phyloP scores from a whole-genome alignment of 768 basidiomycete genomes.

The Favolaschia claudopus region DNA sequence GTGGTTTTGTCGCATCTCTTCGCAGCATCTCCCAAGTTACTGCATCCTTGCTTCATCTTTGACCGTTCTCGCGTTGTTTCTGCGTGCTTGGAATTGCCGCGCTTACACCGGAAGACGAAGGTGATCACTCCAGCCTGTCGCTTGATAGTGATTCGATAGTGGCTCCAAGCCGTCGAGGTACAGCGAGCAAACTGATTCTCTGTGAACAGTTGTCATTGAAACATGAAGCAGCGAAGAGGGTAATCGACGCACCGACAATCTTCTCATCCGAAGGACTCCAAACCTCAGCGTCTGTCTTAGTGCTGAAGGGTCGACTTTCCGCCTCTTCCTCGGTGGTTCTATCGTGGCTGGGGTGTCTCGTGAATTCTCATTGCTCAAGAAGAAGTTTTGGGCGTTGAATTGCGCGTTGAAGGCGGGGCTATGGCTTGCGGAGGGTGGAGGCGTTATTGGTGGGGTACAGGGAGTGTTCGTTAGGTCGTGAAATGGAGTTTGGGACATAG shows the following conservation, averaged over 20 bases:
- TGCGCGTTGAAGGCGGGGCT: neutral
- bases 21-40: slow-evolving; percentile 2
- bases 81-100: neutral
- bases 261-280: slow-evolving; percentile 8
- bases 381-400: neutral
- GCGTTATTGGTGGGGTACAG: slow-evolving; percentile 4
- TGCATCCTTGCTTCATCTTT: slow-evolving; percentile 10
- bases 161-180: slow-evolving; percentile 6
- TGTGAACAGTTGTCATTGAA: slow-evolving; percentile 1
- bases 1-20: slow-evolving; percentile 8
- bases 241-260: neutral
- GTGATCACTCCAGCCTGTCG: slow-evolving; percentile 1
- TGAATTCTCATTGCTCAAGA: neutral
- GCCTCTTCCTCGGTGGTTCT: slow-evolving; percentile 5
- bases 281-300: slow-evolving; percentile 3
- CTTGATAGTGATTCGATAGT: slow-evolving; percentile 5
- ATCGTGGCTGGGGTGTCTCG: neutral
- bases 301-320: neutral
- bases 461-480: slow-evolving; percentile 3
- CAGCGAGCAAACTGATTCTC: slow-evolving; percentile 1
- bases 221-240: neutral
- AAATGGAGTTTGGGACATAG: neutral
- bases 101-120: slow-evolving; percentile 5
- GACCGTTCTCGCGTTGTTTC: neutral
- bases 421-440: neutral